These are phyloP conservation scores for Ceratocystis eucalypticola DNA, from an alignment of 2,329 filamentous ascomycete genomes.

Conservation along the genomic window DNA sequence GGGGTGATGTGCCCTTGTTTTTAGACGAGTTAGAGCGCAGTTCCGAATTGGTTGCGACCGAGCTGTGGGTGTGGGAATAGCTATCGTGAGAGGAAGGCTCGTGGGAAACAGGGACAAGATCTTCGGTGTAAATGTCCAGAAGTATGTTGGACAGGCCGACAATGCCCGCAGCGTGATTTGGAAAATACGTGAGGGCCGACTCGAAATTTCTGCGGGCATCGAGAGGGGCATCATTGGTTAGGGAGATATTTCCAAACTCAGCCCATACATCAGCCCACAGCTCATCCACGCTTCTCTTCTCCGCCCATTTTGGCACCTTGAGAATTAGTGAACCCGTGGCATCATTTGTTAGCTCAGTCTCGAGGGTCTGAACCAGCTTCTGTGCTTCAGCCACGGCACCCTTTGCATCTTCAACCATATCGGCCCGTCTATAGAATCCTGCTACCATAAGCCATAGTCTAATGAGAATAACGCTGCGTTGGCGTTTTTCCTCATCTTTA, in stretches of 20 bases:
- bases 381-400: constrained; percentile 71
- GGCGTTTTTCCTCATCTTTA: constrained; percentile 38
- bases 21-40: neutral
- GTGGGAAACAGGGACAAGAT: constrained; percentile 38
- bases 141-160: constrained; percentile 74
- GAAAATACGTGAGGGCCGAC: constrained; percentile 61
- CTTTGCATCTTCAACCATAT: constrained; percentile 64
- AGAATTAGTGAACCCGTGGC: constrained; percentile 49
- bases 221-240: constrained; percentile 49
- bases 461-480: constrained; percentile 44
- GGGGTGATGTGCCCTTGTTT: neutral
- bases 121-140: constrained; percentile 67
- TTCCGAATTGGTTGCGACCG: neutral
- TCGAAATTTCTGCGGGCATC: constrained; percentile 68
- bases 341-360: constrained; percentile 50
- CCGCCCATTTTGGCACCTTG: constrained; percentile 58
- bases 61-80: constrained; percentile 26
- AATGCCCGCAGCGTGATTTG: constrained; percentile 67
- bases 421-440: constrained; percentile 71
- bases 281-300: constrained; percentile 68
- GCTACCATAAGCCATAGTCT: constrained; percentile 86
- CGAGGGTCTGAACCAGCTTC: constrained; percentile 58
- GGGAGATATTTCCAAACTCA: constrained; percentile 57
- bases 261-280: constrained; percentile 72
- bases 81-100: neutral